Percentiles rank a stretch among this genome's conserved stretches.
Conservation (phyloP, 2,329 filamentous ascomycete species). For the Lecanicillium sp. region DNA sequence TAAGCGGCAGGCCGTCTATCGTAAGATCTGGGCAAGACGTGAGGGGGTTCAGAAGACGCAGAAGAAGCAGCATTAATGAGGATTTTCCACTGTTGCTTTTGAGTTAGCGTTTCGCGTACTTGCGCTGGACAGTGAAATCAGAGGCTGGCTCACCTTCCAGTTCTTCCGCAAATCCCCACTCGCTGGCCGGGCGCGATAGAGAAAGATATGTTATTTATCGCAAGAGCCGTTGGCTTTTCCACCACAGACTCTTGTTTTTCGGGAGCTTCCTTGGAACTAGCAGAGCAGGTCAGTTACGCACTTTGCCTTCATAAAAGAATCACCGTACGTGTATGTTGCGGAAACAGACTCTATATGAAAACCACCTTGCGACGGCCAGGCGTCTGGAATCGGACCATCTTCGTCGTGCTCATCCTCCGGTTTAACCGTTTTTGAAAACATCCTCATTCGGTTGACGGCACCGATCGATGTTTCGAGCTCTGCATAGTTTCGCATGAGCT, state of each 20-base stretch:
- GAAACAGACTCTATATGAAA: constrained; percentile 23
- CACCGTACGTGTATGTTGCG: constrained; percentile 21
- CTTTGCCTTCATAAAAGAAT: too few relatives aligned
- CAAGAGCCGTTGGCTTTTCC: too few relatives aligned
- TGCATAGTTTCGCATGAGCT: constrained; percentile 24
- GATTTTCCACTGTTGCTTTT: constrained; percentile 32
- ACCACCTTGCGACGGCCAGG: constrained; percentile 22
- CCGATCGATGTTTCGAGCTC: constrained; percentile 20
- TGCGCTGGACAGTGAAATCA: too few relatives aligned
- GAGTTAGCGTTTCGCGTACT: background rate
- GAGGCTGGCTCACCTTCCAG: constrained; percentile 16
- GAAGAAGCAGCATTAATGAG: constrained; percentile 28
- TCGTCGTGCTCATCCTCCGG: constrained; percentile 14
- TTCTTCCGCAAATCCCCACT: constrained; percentile 29
- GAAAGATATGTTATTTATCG: background rate
- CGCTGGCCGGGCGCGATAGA: too few relatives aligned
- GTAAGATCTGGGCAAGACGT: constrained; percentile 9
- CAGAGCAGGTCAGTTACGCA: too few relatives aligned
- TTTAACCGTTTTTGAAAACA: constrained; percentile 16
- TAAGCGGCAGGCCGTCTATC: constrained; percentile 30
- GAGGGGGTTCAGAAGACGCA: constrained; percentile 32
- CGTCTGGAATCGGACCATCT: constrained; percentile 9
- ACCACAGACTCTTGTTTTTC: too few relatives aligned
- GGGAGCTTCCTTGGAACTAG: too few relatives aligned
- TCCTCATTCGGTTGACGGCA: constrained; percentile 17